Base-by-base conservation (phyloP, 1,139 yeast genomes). In the Yarrowia galli region DNA sequence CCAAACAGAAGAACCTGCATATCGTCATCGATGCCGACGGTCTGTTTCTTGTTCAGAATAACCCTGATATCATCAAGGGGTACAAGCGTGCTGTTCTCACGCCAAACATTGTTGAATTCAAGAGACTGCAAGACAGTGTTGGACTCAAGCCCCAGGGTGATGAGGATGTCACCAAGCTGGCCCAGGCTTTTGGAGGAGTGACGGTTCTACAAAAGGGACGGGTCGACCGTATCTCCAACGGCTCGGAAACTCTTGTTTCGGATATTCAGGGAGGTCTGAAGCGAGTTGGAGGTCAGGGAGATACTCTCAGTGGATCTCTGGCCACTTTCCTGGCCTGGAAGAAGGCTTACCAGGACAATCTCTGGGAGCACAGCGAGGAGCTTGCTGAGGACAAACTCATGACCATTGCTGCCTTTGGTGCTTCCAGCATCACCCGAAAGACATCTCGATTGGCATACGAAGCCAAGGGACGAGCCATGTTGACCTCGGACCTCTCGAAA, bases 11-110 rank as follows among this genome's bases (percentile, higher is more conserved):
- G 20, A 71, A 84, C 12, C 75, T 84, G 69, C 97, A 97, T 0
- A 77, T 95, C 22, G 86, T 95, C 2, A 77, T 95, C 65, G 99
- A 95, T 75, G 99, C 98, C 0, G 99, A 95, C 78, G 92, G 95
- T 0, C 79, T 95, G 54, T 91, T 74, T 72, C 78, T 92, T 69
- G 77, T 92, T 1, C 84, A 88, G 28, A 76, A 84, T 49, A 76
- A 84, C 9, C 91, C 93, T 0, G 80, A 80, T 1, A 70, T 90
- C 20, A 80, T 89, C 45, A 75, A 79, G 53, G 86, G 87, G 72
- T 81, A 79, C 74, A 63, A 81, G 71, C 78, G 81, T 66, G 95
- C 93, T 0, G 82, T 92, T 0, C 73, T 95, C 63, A 95, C 99
- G 0, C 99, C 99, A 16, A 95, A 95, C 75, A 89, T 91, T 12